phyloP scores from a whole-genome alignment of 1,284 basidiomycete genomes.

The Coniophora puteana region DNA sequence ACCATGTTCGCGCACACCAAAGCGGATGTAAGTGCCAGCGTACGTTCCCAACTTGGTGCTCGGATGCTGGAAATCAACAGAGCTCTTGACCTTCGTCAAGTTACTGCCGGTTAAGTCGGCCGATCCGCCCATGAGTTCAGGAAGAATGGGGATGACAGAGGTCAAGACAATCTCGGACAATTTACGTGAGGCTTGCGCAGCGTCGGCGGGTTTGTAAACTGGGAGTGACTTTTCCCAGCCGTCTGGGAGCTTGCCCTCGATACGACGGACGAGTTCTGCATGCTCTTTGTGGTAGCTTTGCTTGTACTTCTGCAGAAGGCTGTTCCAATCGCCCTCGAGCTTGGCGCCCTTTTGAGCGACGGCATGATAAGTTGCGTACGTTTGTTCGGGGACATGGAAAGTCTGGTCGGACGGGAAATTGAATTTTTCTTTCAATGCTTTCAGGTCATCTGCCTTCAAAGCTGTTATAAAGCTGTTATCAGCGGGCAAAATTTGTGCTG shows the following conservation, averaged over 20 bases:
- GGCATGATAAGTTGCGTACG: slow-evolving; percentile 67
- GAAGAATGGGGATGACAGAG: slow-evolving; percentile 70
- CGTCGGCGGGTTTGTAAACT: slow-evolving; percentile 76
- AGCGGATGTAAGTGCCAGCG: slow-evolving; percentile 89
- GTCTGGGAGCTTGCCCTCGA: slow-evolving; percentile 78
- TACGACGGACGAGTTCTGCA: slow-evolving; percentile 83
- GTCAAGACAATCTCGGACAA: slow-evolving; percentile 89
- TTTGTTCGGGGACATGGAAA: slow-evolving; percentile 79
- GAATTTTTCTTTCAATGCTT: slow-evolving; percentile 80
- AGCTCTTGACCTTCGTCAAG: slow-evolving; percentile 81
- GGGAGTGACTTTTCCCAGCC: slow-evolving; percentile 89
- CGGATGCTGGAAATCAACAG: slow-evolving; percentile 90
- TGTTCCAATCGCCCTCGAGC: slow-evolving; percentile 76
- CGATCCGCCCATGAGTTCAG: slow-evolving; percentile 87
- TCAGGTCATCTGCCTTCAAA: slow-evolving; percentile 91
- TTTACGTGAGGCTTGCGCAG: slow-evolving; percentile 90
- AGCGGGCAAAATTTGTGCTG: background rate
- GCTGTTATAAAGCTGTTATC: slow-evolving; percentile 40
- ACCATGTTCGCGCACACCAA: slow-evolving; percentile 95
- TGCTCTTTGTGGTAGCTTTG: slow-evolving; percentile 82
- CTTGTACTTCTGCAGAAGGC: slow-evolving; percentile 68
- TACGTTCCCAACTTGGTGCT: slow-evolving; percentile 83
- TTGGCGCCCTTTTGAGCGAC: slow-evolving; percentile 72
- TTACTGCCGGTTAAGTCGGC: slow-evolving; percentile 94
- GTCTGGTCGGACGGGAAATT: slow-evolving; percentile 78